Conservation (phyloP, 371 early-diverging fungal genomes). For the Coemansia sp. region DNA sequence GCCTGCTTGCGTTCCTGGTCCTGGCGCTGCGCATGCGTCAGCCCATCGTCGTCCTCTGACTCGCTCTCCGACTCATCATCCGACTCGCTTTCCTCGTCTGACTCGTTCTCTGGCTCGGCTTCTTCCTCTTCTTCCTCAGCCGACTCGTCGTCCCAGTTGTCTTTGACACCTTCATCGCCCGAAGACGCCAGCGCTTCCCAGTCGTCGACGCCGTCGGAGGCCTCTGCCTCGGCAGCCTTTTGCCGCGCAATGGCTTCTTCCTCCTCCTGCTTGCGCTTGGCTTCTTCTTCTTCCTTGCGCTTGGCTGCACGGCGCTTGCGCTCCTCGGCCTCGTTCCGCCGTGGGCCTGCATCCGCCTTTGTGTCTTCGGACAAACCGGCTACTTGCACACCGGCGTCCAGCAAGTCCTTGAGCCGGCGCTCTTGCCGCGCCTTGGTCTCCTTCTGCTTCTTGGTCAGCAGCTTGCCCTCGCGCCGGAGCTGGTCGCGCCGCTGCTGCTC, state of each 20-base stretch:
- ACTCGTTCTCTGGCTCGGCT: slow-evolving; percentile 48
- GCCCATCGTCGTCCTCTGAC: slow-evolving; percentile 63
- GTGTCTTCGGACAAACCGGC: slow-evolving; percentile 61
- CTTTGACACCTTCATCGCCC: slow-evolving; percentile 59
- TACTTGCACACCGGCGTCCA: slow-evolving; percentile 75
- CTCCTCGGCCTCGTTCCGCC: slow-evolving; percentile 56
- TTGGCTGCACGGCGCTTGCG: slow-evolving; percentile 53
- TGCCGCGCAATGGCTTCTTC: slow-evolving; percentile 36
- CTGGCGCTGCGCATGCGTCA: slow-evolving; percentile 59
- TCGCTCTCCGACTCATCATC: slow-evolving; percentile 58
- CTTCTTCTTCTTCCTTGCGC: slow-evolving; percentile 55
- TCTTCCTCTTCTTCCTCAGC: slow-evolving; percentile 48
- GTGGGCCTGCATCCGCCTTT: slow-evolving; percentile 44
- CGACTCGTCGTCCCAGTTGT: slow-evolving; percentile 55
- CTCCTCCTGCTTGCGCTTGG: slow-evolving; percentile 41
- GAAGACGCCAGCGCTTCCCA: slow-evolving; percentile 62
- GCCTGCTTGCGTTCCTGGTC: slow-evolving; percentile 75
- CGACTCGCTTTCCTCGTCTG: slow-evolving; percentile 55
- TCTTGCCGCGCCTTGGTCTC: slow-evolving; percentile 75
- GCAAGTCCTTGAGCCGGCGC: slow-evolving; percentile 73
- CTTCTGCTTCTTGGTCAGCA: slow-evolving; percentile 91
- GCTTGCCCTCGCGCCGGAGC: slow-evolving; percentile 87
- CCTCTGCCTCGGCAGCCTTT: slow-evolving; percentile 48
- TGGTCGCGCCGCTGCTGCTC: slow-evolving; percentile 84
- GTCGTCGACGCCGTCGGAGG: slow-evolving; percentile 60